A percentile compares a stretch with the other conserved stretches of the same genome.
Conservation (phyloP, 495 filamentous ascomycete genomes). For the Penicillium samsonianum region DNA sequence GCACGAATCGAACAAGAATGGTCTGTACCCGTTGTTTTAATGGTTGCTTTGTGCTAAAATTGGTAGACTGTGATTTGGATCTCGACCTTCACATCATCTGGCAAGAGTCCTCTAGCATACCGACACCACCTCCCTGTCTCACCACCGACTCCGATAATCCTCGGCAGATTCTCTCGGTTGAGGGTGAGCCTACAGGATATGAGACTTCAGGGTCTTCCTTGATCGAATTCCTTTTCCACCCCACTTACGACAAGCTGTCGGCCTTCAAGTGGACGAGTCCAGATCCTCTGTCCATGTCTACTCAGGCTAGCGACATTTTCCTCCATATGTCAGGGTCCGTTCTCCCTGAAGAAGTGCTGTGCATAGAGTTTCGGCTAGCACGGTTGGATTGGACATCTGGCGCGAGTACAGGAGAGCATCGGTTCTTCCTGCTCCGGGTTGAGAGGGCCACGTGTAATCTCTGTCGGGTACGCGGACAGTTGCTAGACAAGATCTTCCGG, state of each 20-base stretch:
- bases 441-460: neutral
- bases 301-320: slow-evolving; percentile 5
- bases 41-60: too few species aligned
- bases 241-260: neutral
- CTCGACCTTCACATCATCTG: slow-evolving; percentile 3
- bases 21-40: neutral
- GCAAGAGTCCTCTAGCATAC: slow-evolving; percentile 13
- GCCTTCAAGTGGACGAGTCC: neutral
- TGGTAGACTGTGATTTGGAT: too few species aligned
- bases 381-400: neutral
- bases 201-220: neutral
- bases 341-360: neutral
- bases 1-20: neutral
- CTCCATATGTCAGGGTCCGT: neutral
- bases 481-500: slow-evolving; percentile 3
- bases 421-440: too few species aligned
- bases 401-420: neutral
- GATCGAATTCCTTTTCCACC: slow-evolving; percentile 11
- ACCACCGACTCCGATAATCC: neutral
- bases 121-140: slow-evolving; percentile 12
- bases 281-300: slow-evolving; percentile 5
- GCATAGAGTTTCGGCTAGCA: neutral
- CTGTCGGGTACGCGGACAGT: neutral
- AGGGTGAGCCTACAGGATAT: slow-evolving; percentile 3
- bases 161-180: neutral